phyloP scores from a whole-genome alignment of 2,329 filamentous ascomycete genomes.

The Aspergillus caelatus region DNA sequence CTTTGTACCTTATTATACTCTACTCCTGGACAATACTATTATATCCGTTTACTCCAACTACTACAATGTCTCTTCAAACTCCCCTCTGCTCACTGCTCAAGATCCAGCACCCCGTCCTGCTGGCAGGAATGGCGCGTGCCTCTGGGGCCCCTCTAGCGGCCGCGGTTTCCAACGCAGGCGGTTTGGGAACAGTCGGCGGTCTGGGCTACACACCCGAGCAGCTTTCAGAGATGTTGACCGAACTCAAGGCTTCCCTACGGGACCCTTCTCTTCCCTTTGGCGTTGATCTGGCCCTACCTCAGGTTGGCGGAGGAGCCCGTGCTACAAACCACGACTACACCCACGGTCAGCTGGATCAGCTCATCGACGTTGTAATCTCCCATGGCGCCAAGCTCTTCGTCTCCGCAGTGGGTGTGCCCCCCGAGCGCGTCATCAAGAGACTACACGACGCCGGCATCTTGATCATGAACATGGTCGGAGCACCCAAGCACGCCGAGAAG shows the following conservation, averaged over 20 bases:
- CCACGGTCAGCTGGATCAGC: slow-evolving; percentile 79
- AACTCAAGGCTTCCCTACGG: slow-evolving; percentile 75
- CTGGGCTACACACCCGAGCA: slow-evolving; percentile 72
- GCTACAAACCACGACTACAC: slow-evolving; percentile 98
- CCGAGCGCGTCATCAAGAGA: slow-evolving; percentile 69
- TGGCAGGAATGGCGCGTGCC: slow-evolving; percentile 91
- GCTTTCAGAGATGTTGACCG: slow-evolving; percentile 78
- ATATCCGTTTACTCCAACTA: not conserved
- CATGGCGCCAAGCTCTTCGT: slow-evolving; percentile 87
- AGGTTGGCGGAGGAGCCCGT: slow-evolving; percentile 79
- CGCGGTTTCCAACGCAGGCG: slow-evolving; percentile 85
- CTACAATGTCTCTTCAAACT: slow-evolving; percentile 64
- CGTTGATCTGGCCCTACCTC: slow-evolving; percentile 86
- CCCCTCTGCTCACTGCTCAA: slow-evolving; percentile 77
- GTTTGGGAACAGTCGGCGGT: slow-evolving; percentile 67
- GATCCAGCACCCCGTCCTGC: slow-evolving; percentile 85
- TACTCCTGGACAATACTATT: not conserved
- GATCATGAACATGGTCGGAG: slow-evolving; percentile 97
- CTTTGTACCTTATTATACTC: not conserved
- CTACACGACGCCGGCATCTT: slow-evolving; percentile 79
- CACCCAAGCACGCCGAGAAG: slow-evolving; percentile 88
- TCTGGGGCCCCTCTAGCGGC: slow-evolving; percentile 78
- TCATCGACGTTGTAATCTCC: slow-evolving; percentile 83
- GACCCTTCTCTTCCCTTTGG: slow-evolving; percentile 78
- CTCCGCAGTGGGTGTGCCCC: slow-evolving; percentile 84